A percentile compares a stretch with the other conserved stretches of the same genome.
Evolutionary conservation across 305 asterid species (phyloP).

Genomic region (Withania somnifera): DNA sequence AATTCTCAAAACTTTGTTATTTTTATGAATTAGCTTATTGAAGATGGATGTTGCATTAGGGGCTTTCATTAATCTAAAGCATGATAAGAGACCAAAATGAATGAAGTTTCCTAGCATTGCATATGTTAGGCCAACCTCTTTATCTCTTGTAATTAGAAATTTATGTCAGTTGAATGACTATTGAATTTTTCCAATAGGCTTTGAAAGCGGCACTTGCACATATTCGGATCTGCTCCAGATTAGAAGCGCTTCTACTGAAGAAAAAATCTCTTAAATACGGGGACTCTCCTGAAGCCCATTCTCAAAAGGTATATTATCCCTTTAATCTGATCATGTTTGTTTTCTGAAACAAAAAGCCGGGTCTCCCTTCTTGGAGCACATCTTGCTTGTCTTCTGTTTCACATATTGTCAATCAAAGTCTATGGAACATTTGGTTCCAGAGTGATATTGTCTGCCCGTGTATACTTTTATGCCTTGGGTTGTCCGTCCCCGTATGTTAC

Average conservation of each 20-base stretch:
- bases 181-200: slow-evolving; percentile 29
- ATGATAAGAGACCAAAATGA: neutral
- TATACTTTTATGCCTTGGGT: neutral
- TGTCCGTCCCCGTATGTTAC: neutral
- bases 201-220: slow-evolving; percentile 70
- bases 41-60: neutral
- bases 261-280: slow-evolving; percentile 68
- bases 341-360: neutral
- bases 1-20: neutral
- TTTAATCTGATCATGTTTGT: neutral
- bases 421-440: neutral
- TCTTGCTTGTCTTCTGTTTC: neutral
- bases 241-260: slow-evolving; percentile 80
- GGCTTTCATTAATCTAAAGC: neutral
- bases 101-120: neutral
- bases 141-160: neutral
- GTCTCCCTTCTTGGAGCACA: neutral
- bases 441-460: neutral
- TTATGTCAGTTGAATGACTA: neutral
- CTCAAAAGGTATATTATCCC: slow-evolving; percentile 59
- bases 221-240: slow-evolving; percentile 76
- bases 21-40: neutral
- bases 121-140: neutral
- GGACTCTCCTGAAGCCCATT: slow-evolving; percentile 72
- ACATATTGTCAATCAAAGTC: neutral